A percentile compares a stretch with the other conserved stretches of the same genome.
phyloP scores from a whole-genome alignment of 768 basidiomycete genomes.

The Macrocybe gigantea region DNA sequence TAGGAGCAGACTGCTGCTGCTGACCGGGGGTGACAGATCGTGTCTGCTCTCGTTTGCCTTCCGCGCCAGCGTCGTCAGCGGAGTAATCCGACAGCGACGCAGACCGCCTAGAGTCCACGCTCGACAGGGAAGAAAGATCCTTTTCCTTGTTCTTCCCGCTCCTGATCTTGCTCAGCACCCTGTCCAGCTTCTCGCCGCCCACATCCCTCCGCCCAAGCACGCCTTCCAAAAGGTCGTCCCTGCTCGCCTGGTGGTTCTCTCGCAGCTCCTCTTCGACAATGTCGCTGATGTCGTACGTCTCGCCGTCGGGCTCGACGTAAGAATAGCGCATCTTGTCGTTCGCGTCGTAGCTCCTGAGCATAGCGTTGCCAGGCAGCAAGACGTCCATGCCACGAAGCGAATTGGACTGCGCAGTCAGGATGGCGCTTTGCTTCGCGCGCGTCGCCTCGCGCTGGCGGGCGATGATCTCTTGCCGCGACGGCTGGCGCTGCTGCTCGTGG shows the following conservation, averaged over 20 bases:
- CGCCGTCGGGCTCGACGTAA: slow-evolving; percentile 86
- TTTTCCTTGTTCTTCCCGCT: slow-evolving; percentile 45
- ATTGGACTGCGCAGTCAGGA: slow-evolving; percentile 78
- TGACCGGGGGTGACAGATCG: slow-evolving; percentile 31
- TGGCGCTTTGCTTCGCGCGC: slow-evolving; percentile 81
- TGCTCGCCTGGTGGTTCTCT: slow-evolving; percentile 33
- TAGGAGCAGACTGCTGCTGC: slow-evolving; percentile 6
- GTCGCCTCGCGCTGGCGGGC: slow-evolving; percentile 86
- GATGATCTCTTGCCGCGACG: slow-evolving; percentile 84
- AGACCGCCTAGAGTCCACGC: slow-evolving; percentile 28
- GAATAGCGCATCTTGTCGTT: slow-evolving; percentile 86
- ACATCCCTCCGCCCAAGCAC: slow-evolving; percentile 55
- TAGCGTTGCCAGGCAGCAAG: slow-evolving; percentile 75
- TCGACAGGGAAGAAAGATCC: slow-evolving; percentile 19
- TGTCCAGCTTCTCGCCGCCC: slow-evolving; percentile 63
- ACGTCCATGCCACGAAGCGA: slow-evolving; percentile 86
- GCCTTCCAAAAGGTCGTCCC: slow-evolving; percentile 64
- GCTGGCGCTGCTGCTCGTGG: slow-evolving; percentile 26
- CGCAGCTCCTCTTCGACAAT: slow-evolving; percentile 87
- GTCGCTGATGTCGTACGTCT: slow-evolving; percentile 90
- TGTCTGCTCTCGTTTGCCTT: slow-evolving; percentile 21
- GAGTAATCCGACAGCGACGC: slow-evolving; percentile 56
- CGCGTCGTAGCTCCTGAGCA: slow-evolving; percentile 74
- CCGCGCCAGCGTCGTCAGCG: slow-evolving; percentile 29
- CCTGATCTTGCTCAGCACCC: slow-evolving; percentile 72